phyloP scores from a whole-genome alignment of 148 eudicot genomes.

The Vaccinium myrtillus region DNA sequence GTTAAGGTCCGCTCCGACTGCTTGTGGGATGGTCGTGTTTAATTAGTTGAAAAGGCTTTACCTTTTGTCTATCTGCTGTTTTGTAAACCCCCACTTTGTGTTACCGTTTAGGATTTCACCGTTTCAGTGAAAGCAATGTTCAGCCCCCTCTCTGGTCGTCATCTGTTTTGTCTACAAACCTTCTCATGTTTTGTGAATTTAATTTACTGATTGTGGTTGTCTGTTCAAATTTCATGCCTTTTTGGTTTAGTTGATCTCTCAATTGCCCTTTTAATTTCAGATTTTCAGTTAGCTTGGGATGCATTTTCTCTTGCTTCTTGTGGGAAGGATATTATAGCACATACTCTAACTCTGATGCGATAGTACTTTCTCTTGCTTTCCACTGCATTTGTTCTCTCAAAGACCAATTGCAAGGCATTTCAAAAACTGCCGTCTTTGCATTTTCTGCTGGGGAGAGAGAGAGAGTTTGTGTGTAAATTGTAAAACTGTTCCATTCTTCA shows the following conservation, averaged over 20 bases:
- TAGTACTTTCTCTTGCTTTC: not conserved
- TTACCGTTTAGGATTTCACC: not conserved
- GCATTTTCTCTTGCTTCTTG: not conserved
- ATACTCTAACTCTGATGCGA: too few species aligned
- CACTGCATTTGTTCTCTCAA: not conserved
- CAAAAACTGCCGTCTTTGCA: not conserved
- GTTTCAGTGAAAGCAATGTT: not conserved
- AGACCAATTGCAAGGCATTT: not conserved
- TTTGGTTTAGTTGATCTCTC: not conserved
- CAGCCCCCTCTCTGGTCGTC: constrained; percentile 2
- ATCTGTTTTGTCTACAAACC: not conserved
- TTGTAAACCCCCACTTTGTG: not conserved
- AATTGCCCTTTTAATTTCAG: not conserved
- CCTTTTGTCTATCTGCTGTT: not conserved
- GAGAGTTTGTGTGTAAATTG: too few species aligned
- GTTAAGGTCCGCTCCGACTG: constrained; percentile 36
- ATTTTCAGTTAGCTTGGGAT: not conserved
- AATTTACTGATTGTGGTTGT: not conserved
- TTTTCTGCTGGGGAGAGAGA: too few species aligned
- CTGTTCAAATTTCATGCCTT: not conserved
- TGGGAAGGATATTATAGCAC: too few species aligned
- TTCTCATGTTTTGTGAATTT: not conserved
- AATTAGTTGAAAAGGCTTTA: not conserved
- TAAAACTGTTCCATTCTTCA: too few species aligned
- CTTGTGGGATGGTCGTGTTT: constrained; percentile 69